These are phyloP conservation scores for Podaxis sp. DNA, from an alignment of 768 basidiomycete species.

Conservation along the genomic window DNA sequence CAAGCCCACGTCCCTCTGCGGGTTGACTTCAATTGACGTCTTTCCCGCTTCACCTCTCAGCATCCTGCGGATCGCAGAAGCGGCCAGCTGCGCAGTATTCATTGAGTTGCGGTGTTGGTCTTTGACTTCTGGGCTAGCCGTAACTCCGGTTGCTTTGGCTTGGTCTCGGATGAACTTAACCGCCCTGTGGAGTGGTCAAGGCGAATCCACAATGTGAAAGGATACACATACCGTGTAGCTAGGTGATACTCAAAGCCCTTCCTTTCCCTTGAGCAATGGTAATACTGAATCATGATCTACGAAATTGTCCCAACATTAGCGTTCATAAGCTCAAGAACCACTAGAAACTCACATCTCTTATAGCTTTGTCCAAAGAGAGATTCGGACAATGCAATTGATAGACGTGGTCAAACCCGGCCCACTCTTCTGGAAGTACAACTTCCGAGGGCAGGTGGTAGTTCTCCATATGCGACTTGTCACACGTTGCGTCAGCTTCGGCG, in stretches of 20 bases:
- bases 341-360: slow-evolving; percentile 67
- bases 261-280: slow-evolving; percentile 74
- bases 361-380: slow-evolving; percentile 70
- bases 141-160: slow-evolving; percentile 43
- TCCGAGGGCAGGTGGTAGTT: slow-evolving; percentile 69
- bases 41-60: slow-evolving; percentile 52
- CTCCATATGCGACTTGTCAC: slow-evolving; percentile 25
- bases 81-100: slow-evolving; percentile 63
- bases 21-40: slow-evolving; percentile 39
- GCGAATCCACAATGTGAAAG: neutral
- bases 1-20: slow-evolving; percentile 28
- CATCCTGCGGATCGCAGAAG: slow-evolving; percentile 63
- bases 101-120: slow-evolving; percentile 30
- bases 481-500: slow-evolving; percentile 41
- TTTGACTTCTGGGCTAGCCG: slow-evolving; percentile 21
- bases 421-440: slow-evolving; percentile 64
- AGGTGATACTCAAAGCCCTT: slow-evolving; percentile 85
- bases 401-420: slow-evolving; percentile 85
- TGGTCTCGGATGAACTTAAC: slow-evolving; percentile 89
- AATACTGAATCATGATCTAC: slow-evolving; percentile 86
- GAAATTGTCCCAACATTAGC: slow-evolving; percentile 14
- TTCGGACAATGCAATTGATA: slow-evolving; percentile 89
- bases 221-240: slow-evolving; percentile 68
- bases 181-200: slow-evolving; percentile 43
- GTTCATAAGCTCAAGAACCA: neutral